phyloP scores from a whole-genome alignment of 805 yeast species.

The Candida sakaeoensis region DNA sequence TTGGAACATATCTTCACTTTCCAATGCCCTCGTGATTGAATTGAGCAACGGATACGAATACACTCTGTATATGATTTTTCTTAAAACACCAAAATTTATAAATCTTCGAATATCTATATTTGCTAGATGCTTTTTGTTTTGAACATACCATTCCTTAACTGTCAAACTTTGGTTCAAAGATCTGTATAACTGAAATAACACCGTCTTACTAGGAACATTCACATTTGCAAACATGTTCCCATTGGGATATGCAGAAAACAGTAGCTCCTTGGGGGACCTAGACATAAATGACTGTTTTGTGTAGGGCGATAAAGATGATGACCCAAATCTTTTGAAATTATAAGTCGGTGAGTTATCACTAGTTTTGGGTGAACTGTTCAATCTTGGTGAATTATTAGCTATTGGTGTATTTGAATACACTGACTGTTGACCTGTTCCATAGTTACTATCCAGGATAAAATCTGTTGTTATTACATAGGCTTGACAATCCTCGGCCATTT shows the following conservation, averaged over 20 bases:
- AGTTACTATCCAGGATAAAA: not conserved
- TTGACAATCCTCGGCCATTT: constrained; percentile 78
- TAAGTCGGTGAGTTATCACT: constrained; percentile 4
- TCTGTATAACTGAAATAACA: constrained; percentile 68
- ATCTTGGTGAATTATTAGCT: not conserved
- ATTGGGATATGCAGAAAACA: not conserved
- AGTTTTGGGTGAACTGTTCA: not conserved
- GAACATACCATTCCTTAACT: constrained; percentile 76
- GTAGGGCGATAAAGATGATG: constrained; percentile 12
- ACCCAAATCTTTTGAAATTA: constrained; percentile 4
- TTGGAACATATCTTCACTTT: constrained; percentile 16
- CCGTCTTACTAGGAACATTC: constrained; percentile 57
- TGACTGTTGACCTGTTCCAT: constrained; percentile 17
- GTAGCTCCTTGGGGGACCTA: constrained; percentile 7
- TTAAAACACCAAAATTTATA: constrained; percentile 78
- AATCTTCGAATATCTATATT: constrained; percentile 82
- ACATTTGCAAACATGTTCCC: constrained; percentile 11
- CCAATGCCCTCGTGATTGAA: constrained; percentile 35
- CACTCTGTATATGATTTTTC: constrained; percentile 79
- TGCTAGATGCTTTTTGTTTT: constrained; percentile 52
- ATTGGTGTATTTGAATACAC: constrained; percentile 14
- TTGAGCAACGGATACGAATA: constrained; percentile 67
- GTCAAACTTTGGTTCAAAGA: constrained; percentile 76
- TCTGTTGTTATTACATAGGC: constrained; percentile 61
- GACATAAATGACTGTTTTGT: constrained; percentile 11